Base-by-base conservation (phyloP, 768 basidiomycete genomes). In the Hypholoma sublateritium region DNA sequence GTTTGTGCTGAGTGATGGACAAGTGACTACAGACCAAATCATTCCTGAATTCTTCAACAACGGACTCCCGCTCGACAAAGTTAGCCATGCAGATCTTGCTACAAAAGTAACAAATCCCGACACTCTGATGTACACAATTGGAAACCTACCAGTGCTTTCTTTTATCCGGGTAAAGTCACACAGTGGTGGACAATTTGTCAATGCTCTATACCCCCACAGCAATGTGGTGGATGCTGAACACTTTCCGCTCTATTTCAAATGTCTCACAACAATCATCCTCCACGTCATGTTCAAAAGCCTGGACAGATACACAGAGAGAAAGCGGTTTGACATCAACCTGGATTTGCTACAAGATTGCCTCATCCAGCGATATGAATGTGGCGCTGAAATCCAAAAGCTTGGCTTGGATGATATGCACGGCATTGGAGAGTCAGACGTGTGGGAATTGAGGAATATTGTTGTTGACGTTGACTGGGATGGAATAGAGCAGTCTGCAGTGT, bases 361-460 rank as follows among this genome's bases (percentile, higher is more conserved):
- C 55, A 69, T 69, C 57, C 68, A 67, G 45, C 65, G 77, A 13
- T 70, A 53, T 22, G 67, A 74, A 48, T 66, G 66, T 11, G 69
- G 66, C 21, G 67, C 67, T 36, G 65, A 65, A 39, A 35, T 77
- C 8, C 63, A 66, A 36, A 65, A 67, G n/a, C 46, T 77, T 32
- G 28, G 28, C 28, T 32, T 32, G 28, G 28, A 32, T 32, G 28
- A 32, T 32, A 7, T 5, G 5, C 9, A 32, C 28, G 6, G 28
- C 28, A 32, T 32, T 9, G 9, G 6, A 32, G 28, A 1, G 28
- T 32, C 28, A 9, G 51, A 56, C 49, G 24, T 55, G 75, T 17
- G 16, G 37, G 8, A 59, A 67, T 5, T 77, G 75, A 59, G 19
- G 70, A 76, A 28, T 78, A 79, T 59, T 43, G 28, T 32, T 32